Conservation (phyloP, 805 yeast genomes). For the Teunomyces atbi region DNA sequence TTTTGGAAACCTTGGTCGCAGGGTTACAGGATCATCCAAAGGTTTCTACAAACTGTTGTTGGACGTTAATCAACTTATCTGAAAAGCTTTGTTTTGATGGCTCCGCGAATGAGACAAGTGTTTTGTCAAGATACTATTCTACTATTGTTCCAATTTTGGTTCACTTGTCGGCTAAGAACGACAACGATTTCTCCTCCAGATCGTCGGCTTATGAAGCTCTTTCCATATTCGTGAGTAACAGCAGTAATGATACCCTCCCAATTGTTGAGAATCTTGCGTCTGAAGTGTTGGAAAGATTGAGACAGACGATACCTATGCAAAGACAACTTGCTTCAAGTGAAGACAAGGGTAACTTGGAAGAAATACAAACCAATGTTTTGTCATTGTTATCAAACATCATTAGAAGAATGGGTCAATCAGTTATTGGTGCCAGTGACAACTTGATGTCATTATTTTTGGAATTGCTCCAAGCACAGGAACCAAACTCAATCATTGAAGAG, state of each 20-base stretch:
- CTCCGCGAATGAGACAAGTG: conserved; percentile 48
- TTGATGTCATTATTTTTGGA: conserved; percentile 81
- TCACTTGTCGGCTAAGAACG: conserved; percentile 64
- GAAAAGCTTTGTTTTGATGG: conserved; percentile 72
- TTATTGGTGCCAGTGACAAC: conserved; percentile 68
- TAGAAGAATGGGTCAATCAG: conserved; percentile 72
- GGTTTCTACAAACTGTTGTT: conserved; percentile 95
- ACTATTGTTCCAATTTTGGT: conserved; percentile 68
- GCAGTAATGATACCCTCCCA: conserved; percentile 68
- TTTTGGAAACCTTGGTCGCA: conserved; percentile 66
- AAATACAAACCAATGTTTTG: conserved; percentile 78
- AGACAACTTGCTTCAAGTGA: conserved; percentile 63
- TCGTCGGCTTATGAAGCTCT: conserved; percentile 97
- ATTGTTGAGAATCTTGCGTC: conserved; percentile 71
- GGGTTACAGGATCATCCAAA: conserved; percentile 93
- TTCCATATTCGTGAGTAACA: conserved; percentile 72
- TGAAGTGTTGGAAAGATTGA: conserved; percentile 70
- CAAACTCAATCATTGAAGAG: conserved; percentile 84
- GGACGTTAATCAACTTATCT: conserved; percentile 90
- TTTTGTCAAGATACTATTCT: conserved; percentile 72
- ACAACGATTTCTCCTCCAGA: conserved; percentile 83
- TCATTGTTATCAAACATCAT: conserved; percentile 79
- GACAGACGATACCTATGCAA: conserved; percentile 58
- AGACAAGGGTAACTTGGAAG: conserved; percentile 76
- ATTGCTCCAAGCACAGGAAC: conserved; percentile 55